A percentile compares a stretch with the other conserved stretches of the same genome.
Evolutionary conservation across 495 filamentous ascomycete species (phyloP).

Genomic region (Daldinia vernicosa): DNA sequence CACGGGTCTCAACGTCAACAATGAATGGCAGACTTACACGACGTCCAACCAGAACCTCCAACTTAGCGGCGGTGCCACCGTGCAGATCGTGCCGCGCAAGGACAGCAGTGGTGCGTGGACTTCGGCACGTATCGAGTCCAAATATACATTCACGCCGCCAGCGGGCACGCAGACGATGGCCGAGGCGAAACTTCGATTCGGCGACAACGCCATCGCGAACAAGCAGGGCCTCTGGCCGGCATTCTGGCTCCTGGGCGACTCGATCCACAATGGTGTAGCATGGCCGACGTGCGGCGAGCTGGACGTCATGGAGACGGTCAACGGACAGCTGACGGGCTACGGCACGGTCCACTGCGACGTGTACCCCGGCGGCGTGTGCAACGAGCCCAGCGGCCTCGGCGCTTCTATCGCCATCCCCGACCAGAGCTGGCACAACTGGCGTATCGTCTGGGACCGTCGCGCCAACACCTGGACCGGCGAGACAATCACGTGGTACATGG

Average conservation of each 20-base stretch:
- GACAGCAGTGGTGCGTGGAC: conserved; percentile 54
- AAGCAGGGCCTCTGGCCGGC: conserved; percentile 64
- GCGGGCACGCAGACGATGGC: conserved; percentile 51
- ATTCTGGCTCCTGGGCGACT: conserved; percentile 62
- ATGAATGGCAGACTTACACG: conserved; percentile 56
- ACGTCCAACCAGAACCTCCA: conserved; percentile 50
- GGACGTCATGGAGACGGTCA: conserved; percentile 61
- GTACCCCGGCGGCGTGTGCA: conserved; percentile 56
- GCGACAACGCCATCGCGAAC: conserved; percentile 44
- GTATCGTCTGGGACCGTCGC: conserved; percentile 55
- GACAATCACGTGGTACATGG: conserved; percentile 59
- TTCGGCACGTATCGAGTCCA: conserved; percentile 59
- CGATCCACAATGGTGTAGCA: conserved; percentile 48
- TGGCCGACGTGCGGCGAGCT: conserved; percentile 63
- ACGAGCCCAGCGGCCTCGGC: conserved; percentile 55
- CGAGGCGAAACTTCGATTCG: conserved; percentile 57
- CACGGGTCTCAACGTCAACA: conserved; percentile 51
- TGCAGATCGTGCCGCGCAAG: conserved; percentile 57
- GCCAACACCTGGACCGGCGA: conserved; percentile 50
- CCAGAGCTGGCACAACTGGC: conserved; percentile 60
- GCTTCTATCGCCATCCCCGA: conserved; percentile 46
- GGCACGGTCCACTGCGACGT: conserved; percentile 60
- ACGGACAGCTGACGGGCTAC: conserved; percentile 54
- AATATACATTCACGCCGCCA: conserved; percentile 54
- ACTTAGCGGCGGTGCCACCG: conserved; percentile 52